Conservation (phyloP, 495 filamentous ascomycete genomes). For the Penicillium coffeae region DNA sequence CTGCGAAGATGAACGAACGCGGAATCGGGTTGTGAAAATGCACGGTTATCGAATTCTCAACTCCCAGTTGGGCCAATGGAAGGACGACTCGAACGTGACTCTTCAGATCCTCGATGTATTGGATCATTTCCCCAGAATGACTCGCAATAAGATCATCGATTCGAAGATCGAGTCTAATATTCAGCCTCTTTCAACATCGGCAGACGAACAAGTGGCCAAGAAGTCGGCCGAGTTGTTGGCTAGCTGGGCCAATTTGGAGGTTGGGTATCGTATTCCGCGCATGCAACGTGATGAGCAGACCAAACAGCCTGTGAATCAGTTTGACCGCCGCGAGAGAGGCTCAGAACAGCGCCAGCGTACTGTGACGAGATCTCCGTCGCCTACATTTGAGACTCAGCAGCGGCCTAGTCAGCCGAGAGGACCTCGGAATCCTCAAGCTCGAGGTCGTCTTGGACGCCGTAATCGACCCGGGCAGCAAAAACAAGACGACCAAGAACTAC, state of each 20-base stretch:
- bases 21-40: slow-evolving; percentile 88
- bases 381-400: slow-evolving; percentile 46
- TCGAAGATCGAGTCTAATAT: slow-evolving; percentile 92
- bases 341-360: slow-evolving; percentile 54
- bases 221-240: slow-evolving; percentile 70
- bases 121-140: slow-evolving; percentile 81
- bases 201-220: slow-evolving; percentile 69
- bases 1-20: slow-evolving; percentile 84
- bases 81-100: slow-evolving; percentile 82
- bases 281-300: slow-evolving; percentile 61
- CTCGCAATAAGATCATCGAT: slow-evolving; percentile 94
- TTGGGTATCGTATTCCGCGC: slow-evolving; percentile 93
- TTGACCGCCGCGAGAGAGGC: slow-evolving; percentile 64
- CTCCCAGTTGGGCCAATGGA: slow-evolving; percentile 75
- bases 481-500: slow-evolving; percentile 24
- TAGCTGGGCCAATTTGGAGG: slow-evolving; percentile 82
- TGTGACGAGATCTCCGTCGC: slow-evolving; percentile 48
- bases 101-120: slow-evolving; percentile 89
- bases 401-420: slow-evolving; percentile 53
- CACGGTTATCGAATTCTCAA: slow-evolving; percentile 96
- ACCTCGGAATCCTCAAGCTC: slow-evolving; percentile 54
- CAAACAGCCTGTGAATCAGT: slow-evolving; percentile 50
- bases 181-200: slow-evolving; percentile 60
- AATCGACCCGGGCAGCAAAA: slow-evolving; percentile 22
- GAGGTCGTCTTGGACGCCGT: slow-evolving; percentile 51